Base-by-base conservation (phyloP, 495 filamentous ascomycete genomes). In the Penicillium roqueforti region DNA sequence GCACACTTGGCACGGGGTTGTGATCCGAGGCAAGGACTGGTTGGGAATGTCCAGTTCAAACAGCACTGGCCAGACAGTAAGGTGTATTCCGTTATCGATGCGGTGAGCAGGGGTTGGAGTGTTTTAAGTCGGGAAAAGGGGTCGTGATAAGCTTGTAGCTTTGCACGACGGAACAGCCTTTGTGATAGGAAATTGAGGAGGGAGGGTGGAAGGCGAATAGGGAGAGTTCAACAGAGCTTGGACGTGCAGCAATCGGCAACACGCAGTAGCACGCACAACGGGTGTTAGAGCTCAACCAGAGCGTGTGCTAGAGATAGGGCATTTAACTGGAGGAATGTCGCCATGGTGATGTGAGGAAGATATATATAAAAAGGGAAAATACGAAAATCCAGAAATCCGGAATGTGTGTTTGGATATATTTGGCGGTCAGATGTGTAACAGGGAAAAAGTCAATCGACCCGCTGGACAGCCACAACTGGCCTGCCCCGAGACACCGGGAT, bases 81-180 rank as follows among this genome's bases (percentile, higher is more conserved):
- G 40, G 39, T 38, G 29, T 43, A 53, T 47, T 34, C 32, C 32
- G 60, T 60, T 66, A 66, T 66, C 58, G 56, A 62, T 67, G 63
- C 63, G 63, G 63, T 67, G 63, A 61, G 57, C 18, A 57, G 41
- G 40, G 18, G 51, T 45, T 31, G 52, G 23, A 34, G 32, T 39
- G 47, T 25, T 47, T 26, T 9, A 5, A 20, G 9, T 7, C 13
- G 18, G 31, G 54, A 56, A 54, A 51, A 57, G 55, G 53, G 53
- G 55, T 50, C 40, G 42, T 63, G 58, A 63, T 64, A 58, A 64
- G 51, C 56, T 57, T 64, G 61, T 56, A 67, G 63, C 38, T 57
- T 42, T 34, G 29, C 23, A 18, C 13, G 40, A 18, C 51, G 51
- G 20, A 2, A 53, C 31, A 54, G 50, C 39, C 49, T 38, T 18